Conservation (phyloP, 2,329 filamentous ascomycete species). For the Hymenoscyphus salicellus region DNA sequence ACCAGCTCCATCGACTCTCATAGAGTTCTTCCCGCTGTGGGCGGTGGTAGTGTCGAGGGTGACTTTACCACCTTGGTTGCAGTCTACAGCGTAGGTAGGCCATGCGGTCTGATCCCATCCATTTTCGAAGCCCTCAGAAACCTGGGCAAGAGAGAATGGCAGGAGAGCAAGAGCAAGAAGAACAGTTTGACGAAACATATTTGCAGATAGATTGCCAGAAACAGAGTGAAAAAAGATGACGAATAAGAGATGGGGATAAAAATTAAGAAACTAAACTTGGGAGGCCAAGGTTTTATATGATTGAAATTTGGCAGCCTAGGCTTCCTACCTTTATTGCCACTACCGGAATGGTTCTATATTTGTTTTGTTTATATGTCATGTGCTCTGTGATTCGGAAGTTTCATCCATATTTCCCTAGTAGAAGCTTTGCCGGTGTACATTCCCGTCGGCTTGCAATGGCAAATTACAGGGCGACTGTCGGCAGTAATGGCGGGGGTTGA, state of each 20-base stretch:
- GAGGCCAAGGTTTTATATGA: background rate
- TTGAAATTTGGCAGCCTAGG: background rate
- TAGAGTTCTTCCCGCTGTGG: constrained; percentile 55
- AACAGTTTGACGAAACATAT: constrained; percentile 45
- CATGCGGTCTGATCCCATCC: constrained; percentile 57
- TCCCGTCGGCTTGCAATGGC: background rate
- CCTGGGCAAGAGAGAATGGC: constrained; percentile 49
- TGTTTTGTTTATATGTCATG: background rate
- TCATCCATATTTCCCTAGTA: background rate
- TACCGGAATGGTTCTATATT: no score
- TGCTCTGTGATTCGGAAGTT: background rate
- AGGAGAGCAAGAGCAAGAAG: constrained; percentile 45
- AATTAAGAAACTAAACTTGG: background rate
- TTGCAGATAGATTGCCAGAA: constrained; percentile 21
- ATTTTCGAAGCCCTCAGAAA: constrained; percentile 55
- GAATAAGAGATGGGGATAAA: constrained; percentile 14
- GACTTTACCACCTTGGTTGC: constrained; percentile 55
- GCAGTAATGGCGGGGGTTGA: constrained; percentile 15
- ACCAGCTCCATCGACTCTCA: constrained; percentile 51
- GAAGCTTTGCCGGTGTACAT: background rate
- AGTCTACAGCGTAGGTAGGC: constrained; percentile 58
- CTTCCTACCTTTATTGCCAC: background rate
- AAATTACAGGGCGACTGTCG: constrained; percentile 4
- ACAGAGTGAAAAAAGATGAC: constrained; percentile 10
- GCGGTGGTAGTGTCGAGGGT: constrained; percentile 55